Percentiles rank a stretch among this genome's conserved stretches.
Conservation (phyloP, 2,329 filamentous ascomycete genomes). For the Bertia moriformis region DNA sequence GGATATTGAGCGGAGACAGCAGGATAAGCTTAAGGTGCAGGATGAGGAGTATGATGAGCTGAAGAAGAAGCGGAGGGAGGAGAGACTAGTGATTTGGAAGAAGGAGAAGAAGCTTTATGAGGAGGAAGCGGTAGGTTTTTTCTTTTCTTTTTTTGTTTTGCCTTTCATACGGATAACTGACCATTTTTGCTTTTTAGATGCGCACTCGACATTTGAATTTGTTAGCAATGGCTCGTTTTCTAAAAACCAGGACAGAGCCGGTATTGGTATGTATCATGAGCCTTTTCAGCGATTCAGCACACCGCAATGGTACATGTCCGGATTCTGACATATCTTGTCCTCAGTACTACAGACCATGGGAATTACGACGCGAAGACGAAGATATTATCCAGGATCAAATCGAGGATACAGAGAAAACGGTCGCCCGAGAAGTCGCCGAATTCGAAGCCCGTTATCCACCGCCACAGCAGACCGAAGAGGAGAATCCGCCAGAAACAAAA, state of each 20-base stretch:
- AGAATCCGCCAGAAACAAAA: background rate
- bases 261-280: slow-evolving; percentile 60
- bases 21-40: slow-evolving; percentile 61
- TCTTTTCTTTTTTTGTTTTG: too few relatives aligned
- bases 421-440: slow-evolving; percentile 50
- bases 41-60: slow-evolving; percentile 56
- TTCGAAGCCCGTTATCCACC: slow-evolving; percentile 26
- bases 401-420: slow-evolving; percentile 42
- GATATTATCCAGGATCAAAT: slow-evolving; percentile 58
- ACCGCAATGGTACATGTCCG: too few relatives aligned
- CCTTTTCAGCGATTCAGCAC: too few relatives aligned
- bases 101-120: slow-evolving; percentile 64
- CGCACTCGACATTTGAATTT: slow-evolving; percentile 58
- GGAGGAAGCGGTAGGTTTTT: slow-evolving; percentile 52
- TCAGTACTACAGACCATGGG: slow-evolving; percentile 79
- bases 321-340: slow-evolving; percentile 1
- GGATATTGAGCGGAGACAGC: slow-evolving; percentile 72
- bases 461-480: too few relatives aligned
- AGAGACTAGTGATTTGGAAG: slow-evolving; percentile 43
- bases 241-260: slow-evolving; percentile 60
- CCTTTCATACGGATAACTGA: background rate
- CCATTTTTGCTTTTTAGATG: slow-evolving; percentile 39
- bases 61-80: slow-evolving; percentile 49
- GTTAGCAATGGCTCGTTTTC: slow-evolving; percentile 55
- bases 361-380: slow-evolving; percentile 55